A percentile compares a stretch with the other conserved stretches of the same genome.
Conservation (phyloP, 2,329 filamentous ascomycete genomes). For the Drechslerella coelobrocha region DNA sequence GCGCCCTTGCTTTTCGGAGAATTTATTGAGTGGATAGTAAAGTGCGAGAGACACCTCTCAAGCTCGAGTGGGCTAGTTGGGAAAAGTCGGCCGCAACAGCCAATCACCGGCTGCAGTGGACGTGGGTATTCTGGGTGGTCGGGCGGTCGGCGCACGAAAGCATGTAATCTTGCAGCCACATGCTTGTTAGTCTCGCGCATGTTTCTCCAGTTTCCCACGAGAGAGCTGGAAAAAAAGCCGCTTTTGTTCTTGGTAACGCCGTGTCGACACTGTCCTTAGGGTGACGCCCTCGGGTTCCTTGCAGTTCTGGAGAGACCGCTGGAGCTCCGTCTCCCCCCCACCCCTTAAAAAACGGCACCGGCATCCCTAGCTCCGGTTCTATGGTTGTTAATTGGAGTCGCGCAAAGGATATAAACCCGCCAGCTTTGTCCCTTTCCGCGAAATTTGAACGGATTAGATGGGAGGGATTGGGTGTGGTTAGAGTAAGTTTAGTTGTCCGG, state of each 20-base stretch:
- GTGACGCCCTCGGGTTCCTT: slow-evolving; percentile 32
- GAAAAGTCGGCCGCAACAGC: slow-evolving; percentile 20
- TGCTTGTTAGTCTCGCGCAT: slow-evolving; percentile 5
- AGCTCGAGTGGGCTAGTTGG: slow-evolving; percentile 34
- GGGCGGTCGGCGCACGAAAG: slow-evolving; percentile 34
- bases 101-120: slow-evolving; percentile 24
- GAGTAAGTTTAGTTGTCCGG: neutral
- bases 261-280: slow-evolving; percentile 29
- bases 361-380: neutral
- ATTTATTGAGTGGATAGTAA: slow-evolving; percentile 47
- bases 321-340: neutral
- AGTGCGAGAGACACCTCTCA: neutral
- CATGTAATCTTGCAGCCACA: slow-evolving; percentile 29
- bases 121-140: slow-evolving; percentile 17
- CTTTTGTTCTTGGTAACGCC: slow-evolving; percentile 35
- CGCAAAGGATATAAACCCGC: neutral
- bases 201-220: slow-evolving; percentile 24
- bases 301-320: slow-evolving; percentile 27
- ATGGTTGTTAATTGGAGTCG: neutral
- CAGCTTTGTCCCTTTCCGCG: neutral
- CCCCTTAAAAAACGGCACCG: slow-evolving; percentile 21
- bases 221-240: neutral
- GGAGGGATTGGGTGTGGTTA: neutral
- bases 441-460: neutral
- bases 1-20: slow-evolving; percentile 50